These are phyloP conservation scores for Parietaria judaica DNA, from an alignment of 306 rosid species.

Conservation along the genomic window DNA sequence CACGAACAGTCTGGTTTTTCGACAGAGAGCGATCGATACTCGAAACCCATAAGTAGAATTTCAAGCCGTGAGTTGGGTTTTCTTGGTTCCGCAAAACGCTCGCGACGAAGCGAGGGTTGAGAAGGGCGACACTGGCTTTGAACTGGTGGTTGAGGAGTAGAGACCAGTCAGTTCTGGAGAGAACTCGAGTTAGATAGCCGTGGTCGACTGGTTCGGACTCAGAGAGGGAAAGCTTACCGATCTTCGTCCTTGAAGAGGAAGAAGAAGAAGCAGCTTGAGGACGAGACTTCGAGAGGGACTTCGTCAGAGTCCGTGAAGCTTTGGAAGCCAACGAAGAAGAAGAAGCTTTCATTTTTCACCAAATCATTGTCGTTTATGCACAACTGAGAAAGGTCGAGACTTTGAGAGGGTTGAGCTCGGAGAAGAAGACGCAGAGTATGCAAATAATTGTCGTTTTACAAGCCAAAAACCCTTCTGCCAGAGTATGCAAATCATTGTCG, in stretches of 20 bases:
- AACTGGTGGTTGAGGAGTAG: conserved; percentile 48
- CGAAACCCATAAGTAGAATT: conserved; percentile 68
- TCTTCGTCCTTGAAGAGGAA: background rate
- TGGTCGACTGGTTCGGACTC: conserved; percentile 31
- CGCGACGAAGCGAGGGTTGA: conserved; percentile 41
- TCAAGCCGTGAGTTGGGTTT: conserved; percentile 43
- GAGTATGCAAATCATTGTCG: too few species aligned
- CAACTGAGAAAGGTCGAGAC: too few species aligned
- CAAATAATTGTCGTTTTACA: too few species aligned
- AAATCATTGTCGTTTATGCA: background rate
- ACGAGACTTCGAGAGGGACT: conserved; percentile 8
- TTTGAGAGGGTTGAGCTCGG: too few species aligned
- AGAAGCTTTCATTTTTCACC: conserved; percentile 31
- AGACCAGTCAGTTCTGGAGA: conserved; percentile 59
- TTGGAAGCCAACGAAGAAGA: conserved; percentile 40
- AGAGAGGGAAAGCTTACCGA: conserved; percentile 27
- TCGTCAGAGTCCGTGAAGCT: conserved; percentile 21
- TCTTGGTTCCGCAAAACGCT: conserved; percentile 55
- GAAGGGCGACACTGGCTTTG: conserved; percentile 25
- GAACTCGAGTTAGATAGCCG: conserved; percentile 37
- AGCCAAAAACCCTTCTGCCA: too few species aligned
- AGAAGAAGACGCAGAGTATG: too few species aligned
- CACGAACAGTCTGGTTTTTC: conserved; percentile 33
- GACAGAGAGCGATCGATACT: conserved; percentile 32
- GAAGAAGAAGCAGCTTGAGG: conserved; percentile 21